phyloP scores from a whole-genome alignment of 1,139 yeast genomes.

The Torulaspora globosa region DNA sequence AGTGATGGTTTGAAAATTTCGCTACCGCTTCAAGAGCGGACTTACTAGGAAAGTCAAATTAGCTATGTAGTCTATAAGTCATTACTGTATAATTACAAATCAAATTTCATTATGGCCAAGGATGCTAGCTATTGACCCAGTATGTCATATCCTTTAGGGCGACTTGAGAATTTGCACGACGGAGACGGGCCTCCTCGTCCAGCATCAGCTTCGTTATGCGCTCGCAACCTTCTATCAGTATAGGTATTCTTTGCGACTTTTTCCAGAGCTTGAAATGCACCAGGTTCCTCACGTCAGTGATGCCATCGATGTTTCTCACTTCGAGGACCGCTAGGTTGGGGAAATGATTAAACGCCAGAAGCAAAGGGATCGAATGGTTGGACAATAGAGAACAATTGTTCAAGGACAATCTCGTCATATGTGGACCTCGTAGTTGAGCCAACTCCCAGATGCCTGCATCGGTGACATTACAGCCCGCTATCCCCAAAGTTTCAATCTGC shows the following conservation, averaged over 20 bases:
- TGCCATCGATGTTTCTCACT: conserved; percentile 55
- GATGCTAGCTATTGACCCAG: conserved; percentile 49
- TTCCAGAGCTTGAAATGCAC: conserved; percentile 65
- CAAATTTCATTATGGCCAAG: neutral
- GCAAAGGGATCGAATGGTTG: conserved; percentile 61
- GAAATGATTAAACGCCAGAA: conserved; percentile 52
- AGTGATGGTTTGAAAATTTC: neutral
- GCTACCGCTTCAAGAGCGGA: neutral
- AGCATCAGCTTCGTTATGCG: conserved; percentile 54
- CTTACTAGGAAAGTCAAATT: neutral
- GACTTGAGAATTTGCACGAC: conserved; percentile 49
- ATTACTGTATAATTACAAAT: neutral
- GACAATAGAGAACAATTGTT: conserved; percentile 70
- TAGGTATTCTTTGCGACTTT: conserved; percentile 47
- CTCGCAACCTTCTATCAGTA: conserved; percentile 77
- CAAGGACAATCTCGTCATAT: conserved; percentile 64
- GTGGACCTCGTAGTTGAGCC: conserved; percentile 54
- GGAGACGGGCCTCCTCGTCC: conserved; percentile 59
- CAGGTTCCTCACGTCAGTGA: conserved; percentile 60
- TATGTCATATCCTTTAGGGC: conserved; percentile 53
- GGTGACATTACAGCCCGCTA: conserved; percentile 81
- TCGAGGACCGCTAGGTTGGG: conserved; percentile 70
- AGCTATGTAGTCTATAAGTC: neutral
- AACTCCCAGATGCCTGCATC: conserved; percentile 80
- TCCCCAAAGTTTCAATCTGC: conserved; percentile 65